These are phyloP conservation scores for Camellia oleifera DNA, from an alignment of 179 eudicot genomes.

Conservation along the genomic window DNA sequence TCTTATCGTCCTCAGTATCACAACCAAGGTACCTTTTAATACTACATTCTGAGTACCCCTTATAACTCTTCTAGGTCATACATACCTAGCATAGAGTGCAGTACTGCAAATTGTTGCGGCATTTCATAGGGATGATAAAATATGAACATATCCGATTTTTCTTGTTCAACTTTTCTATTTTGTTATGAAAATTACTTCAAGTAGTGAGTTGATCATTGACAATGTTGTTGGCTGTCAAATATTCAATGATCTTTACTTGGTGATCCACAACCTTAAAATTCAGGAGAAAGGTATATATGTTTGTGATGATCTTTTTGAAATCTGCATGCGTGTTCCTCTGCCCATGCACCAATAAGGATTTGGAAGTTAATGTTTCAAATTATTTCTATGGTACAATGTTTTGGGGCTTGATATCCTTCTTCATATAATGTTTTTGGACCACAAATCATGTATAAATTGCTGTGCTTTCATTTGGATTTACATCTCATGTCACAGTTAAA, in stretches of 20 bases:
- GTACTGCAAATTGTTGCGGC: neutral
- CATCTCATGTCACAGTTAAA: neutral
- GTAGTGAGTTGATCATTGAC: neutral
- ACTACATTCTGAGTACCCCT: neutral
- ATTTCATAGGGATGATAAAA: neutral
- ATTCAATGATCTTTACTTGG: no score
- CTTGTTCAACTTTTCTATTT: no score
- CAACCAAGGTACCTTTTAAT: conserved; percentile 45
- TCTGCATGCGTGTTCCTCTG: neutral
- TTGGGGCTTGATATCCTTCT: no score
- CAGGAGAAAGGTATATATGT: neutral
- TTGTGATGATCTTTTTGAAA: neutral
- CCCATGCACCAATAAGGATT: neutral
- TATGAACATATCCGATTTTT: neutral
- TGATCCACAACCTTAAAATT: no score
- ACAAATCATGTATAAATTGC: no score
- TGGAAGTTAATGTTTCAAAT: no score
- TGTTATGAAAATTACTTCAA: neutral
- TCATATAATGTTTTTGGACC: no score
- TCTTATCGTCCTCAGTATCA: conserved; percentile 54
- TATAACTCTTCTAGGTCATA: neutral
- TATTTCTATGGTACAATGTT: no score
- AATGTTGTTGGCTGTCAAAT: neutral
- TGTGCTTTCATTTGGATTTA: neutral
- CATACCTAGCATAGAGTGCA: neutral